Evolutionary conservation across 495 filamentous ascomycete species (phyloP).

Genomic region (Beverwykella pulmonaria): DNA sequence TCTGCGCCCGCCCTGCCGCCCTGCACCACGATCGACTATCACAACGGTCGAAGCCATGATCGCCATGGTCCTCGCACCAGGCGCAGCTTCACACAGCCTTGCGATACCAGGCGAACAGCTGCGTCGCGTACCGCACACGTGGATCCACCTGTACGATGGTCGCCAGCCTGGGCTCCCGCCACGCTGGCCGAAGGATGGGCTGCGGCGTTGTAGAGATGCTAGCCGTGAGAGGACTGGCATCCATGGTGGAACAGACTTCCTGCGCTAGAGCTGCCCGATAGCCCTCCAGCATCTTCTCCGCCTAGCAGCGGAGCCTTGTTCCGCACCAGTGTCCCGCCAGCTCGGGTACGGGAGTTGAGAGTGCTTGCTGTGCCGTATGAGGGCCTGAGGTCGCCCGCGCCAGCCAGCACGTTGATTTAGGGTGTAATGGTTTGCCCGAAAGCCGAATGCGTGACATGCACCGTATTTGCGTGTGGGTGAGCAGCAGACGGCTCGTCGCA

Average conservation of each 20-base stretch:
- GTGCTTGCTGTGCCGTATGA: not conserved
- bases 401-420: constrained; percentile 15
- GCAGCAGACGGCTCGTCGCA: not conserved
- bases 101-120: constrained; percentile 11
- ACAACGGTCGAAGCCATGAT: constrained; percentile 25
- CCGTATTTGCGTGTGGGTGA: not conserved
- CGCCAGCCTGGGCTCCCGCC: constrained; percentile 31
- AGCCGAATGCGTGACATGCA: constrained; percentile 5
- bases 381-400: not conserved
- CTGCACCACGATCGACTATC: constrained; percentile 5
- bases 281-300: not conserved
- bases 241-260: not conserved
- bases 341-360: constrained; percentile 4
- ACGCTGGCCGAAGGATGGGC: constrained; percentile 27
- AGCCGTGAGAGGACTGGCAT: constrained; percentile 21
- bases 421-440: constrained; percentile 21
- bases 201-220: constrained; percentile 28
- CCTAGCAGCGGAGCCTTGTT: constrained; percentile 11
- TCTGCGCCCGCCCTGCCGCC: not conserved
- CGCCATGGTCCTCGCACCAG: constrained; percentile 23
- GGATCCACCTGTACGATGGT: constrained; percentile 25
- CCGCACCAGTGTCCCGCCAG: constrained; percentile 12
- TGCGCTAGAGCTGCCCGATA: constrained; percentile 10
- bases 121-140: constrained; percentile 20
- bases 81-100: not conserved